These are phyloP conservation scores for Neurospora sp. DNA, from an alignment of 495 filamentous ascomycete genomes.

Conservation along the genomic window DNA sequence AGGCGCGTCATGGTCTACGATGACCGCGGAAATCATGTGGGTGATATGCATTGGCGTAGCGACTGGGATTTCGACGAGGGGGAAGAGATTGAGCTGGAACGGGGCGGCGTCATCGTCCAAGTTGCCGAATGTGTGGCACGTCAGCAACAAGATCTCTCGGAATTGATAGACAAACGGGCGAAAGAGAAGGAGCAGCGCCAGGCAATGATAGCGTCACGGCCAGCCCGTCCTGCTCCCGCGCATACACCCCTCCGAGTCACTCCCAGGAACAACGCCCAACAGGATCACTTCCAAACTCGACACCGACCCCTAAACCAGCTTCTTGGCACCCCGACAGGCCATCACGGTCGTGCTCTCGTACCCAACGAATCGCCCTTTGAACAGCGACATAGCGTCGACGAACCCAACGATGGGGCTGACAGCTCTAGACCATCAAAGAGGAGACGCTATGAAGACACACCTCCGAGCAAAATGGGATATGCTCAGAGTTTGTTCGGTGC, in stretches of 20 bases:
- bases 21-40: constrained; percentile 64
- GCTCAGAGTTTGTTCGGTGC: constrained; percentile 44
- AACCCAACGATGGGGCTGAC: constrained; percentile 4
- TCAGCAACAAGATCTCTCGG: constrained; percentile 65
- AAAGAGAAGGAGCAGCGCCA: constrained; percentile 39
- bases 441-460: constrained; percentile 23
- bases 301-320: constrained; percentile 36
- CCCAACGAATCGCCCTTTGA: constrained; percentile 41
- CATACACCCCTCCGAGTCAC: constrained; percentile 3
- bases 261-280: neutral
- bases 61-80: constrained; percentile 56
- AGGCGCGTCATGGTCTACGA: constrained; percentile 88
- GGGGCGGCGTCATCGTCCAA: constrained; percentile 62
- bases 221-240: constrained; percentile 4
- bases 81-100: constrained; percentile 73
- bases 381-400: constrained; percentile 25
- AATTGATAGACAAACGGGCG: constrained; percentile 56
- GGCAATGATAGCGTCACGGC: constrained; percentile 22
- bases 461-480: constrained; percentile 38
- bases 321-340: constrained; percentile 37
- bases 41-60: constrained; percentile 73
- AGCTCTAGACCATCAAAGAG: constrained; percentile 25
- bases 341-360: constrained; percentile 39
- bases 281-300: constrained; percentile 24
- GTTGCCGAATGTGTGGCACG: constrained; percentile 64